A percentile compares a stretch with the other conserved stretches of the same genome.
These are phyloP conservation scores for Paraurostyla sp. DNA, from an alignment of 73 alveolate species.

Conservation along the genomic window DNA sequence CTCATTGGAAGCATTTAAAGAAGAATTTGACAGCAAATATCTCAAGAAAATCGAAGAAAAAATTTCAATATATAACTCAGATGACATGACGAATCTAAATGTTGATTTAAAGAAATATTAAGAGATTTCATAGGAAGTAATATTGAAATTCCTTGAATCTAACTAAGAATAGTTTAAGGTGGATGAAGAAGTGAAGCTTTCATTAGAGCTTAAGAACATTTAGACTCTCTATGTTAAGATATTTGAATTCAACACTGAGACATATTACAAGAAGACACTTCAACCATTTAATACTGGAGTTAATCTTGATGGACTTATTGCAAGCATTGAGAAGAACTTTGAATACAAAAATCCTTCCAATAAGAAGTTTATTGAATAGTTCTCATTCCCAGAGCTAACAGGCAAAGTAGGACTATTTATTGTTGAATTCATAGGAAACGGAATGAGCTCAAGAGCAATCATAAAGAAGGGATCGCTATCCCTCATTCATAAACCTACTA, in stretches of 20 bases:
- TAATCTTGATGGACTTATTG: slow-evolving; percentile 92
- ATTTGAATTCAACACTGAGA: slow-evolving; percentile 89
- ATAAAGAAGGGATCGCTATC: slow-evolving; percentile 92
- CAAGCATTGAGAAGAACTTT: slow-evolving; percentile 73
- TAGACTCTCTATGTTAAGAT: slow-evolving; percentile 83
- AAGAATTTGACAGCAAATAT: slow-evolving; percentile 12
- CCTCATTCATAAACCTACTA: slow-evolving; percentile 83
- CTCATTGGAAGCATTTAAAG: slow-evolving; percentile 36
- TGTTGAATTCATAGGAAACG: slow-evolving; percentile 93
- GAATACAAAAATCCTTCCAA: slow-evolving; percentile 78
- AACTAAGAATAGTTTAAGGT: slow-evolving; percentile 80
- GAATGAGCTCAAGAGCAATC: slow-evolving; percentile 86
- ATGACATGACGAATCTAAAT: slow-evolving; percentile 51
- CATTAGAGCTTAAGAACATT: slow-evolving; percentile 86
- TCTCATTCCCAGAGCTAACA: slow-evolving; percentile 82
- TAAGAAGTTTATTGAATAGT: slow-evolving; percentile 66
- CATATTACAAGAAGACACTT: slow-evolving; percentile 84
- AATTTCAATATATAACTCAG: neutral
- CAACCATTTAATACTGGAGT: slow-evolving; percentile 83
- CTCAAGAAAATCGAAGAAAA: slow-evolving; percentile 61
- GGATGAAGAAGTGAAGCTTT: slow-evolving; percentile 82
- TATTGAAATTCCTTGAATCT: slow-evolving; percentile 34
- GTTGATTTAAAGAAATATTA: slow-evolving; percentile 60
- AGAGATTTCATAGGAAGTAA: slow-evolving; percentile 36
- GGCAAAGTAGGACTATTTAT: slow-evolving; percentile 91